A percentile compares a stretch with the other conserved stretches of the same genome.
These are phyloP conservation scores for Suillus alpinus DNA, from an alignment of 768 basidiomycete species.

Conservation along the genomic window DNA sequence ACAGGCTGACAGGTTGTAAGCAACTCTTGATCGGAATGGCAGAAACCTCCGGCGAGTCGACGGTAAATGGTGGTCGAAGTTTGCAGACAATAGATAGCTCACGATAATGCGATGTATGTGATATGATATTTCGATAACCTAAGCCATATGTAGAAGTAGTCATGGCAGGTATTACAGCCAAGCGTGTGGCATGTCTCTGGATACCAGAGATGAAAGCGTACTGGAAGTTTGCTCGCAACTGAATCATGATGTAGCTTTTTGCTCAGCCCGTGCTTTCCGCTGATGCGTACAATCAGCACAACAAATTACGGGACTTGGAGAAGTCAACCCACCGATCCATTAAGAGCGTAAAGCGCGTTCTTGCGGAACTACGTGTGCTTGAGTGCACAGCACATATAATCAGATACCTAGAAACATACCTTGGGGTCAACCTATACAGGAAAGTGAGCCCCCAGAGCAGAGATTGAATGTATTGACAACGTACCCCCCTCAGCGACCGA, in stretches of 20 bases:
- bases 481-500: slow-evolving; percentile 87
- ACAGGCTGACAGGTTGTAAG: slow-evolving; percentile 68
- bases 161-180: slow-evolving; percentile 9
- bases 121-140: slow-evolving; percentile 13
- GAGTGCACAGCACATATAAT: not conserved
- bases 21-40: slow-evolving; percentile 49
- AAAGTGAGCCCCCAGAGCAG: slow-evolving; percentile 9
- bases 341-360: slow-evolving; percentile 70
- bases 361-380: slow-evolving; percentile 66
- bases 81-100: slow-evolving; percentile 19
- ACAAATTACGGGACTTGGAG: not conserved
- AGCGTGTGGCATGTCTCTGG: not conserved
- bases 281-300: slow-evolving; percentile 25
- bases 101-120: slow-evolving; percentile 11
- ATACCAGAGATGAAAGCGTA: not conserved
- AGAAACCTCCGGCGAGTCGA: slow-evolving; percentile 27
- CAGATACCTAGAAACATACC: slow-evolving; percentile 39
- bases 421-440: slow-evolving; percentile 70
- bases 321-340: slow-evolving; percentile 62
- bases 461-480: slow-evolving; percentile 32
- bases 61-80: slow-evolving; percentile 16
- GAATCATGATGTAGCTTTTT: slow-evolving; percentile 43
- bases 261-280: slow-evolving; percentile 67
- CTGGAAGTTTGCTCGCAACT: not conserved
- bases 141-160: slow-evolving; percentile 17